Percentiles rank a stretch among this genome's conserved stretches.
Conservation (phyloP, 2,329 filamentous ascomycete species). For the Acrodontium crateriforme region DNA sequence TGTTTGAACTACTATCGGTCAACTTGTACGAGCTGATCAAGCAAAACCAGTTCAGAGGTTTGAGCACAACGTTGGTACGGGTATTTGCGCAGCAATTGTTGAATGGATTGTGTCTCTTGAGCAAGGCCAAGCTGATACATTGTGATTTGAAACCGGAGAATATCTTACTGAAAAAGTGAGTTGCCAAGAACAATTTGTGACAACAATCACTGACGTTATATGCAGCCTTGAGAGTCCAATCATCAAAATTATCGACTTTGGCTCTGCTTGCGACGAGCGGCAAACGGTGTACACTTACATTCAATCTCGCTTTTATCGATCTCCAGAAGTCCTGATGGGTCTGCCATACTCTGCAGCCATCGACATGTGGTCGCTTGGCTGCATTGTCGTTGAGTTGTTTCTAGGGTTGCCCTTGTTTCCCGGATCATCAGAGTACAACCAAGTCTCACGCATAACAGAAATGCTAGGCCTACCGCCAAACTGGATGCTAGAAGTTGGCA, state of each 20-base stretch:
- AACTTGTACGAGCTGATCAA: conserved; percentile 98
- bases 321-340: conserved; percentile 88
- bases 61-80: conserved; percentile 91
- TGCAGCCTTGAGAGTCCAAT: conserved; percentile 81
- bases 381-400: conserved; percentile 96
- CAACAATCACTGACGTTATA: conserved; percentile 3
- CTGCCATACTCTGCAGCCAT: conserved; percentile 96
- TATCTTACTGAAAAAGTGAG: conserved; percentile 83
- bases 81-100: conserved; percentile 96
- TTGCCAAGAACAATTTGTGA: conserved; percentile 5
- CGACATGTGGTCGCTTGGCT: conserved; percentile 98
- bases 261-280: conserved; percentile 92
- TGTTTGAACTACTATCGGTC: conserved; percentile 91
- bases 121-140: conserved; percentile 93
- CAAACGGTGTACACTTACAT: conserved; percentile 99
- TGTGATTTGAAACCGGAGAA: conserved; percentile 98
- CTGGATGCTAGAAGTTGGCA: conserved; percentile 99
- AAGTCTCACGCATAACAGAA: conserved; percentile 91
- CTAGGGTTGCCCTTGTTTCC: conserved; percentile 88
- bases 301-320: conserved; percentile 94
- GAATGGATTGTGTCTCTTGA: conserved; percentile 79
- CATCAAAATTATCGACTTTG: conserved; percentile 99
- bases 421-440: conserved; percentile 96
- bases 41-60: conserved; percentile 94
- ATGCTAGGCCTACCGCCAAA: conserved; percentile 94